Base-by-base conservation (phyloP, 208 protist genomes). In the Angomonas ambiguus region DNA sequence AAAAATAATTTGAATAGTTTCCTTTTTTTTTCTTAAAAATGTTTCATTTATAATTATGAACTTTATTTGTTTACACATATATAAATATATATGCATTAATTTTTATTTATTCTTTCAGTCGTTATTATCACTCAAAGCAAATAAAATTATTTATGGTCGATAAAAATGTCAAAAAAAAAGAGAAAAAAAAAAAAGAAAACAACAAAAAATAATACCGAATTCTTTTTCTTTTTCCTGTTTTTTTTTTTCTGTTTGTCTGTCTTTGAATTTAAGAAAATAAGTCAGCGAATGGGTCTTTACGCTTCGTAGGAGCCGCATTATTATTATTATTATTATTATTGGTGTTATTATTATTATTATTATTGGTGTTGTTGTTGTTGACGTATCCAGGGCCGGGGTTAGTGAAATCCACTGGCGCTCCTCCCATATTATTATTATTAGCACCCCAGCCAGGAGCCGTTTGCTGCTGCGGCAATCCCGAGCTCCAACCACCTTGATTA, bases 221-320 rank as follows among this genome's bases (percentile, higher is more conserved):
- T 18, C 31, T 31, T 25, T 71, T 71, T 67, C 56, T 31, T 32
- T 67, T 55, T 49, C n/a, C 0, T n/a, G 11, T 31, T 71, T 57
- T 67, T 67, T 72, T 30, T 35, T 45, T 27, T 51, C 11, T 66
- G 41, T 51, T 60, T 8, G 56, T n/a, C 56, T 42, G 6, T 24
- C 65, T 3, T 20, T n/a, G 33, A 4, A 28, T 22, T 58, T 70
- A 80, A 13, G 57, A 78, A 67, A 91, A 94, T 63, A 94, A 79
- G 48, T 88, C 80, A 13, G 75, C 81, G 67, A 94, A 94, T 13
- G 87, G 87, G 62, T 94, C 87, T 64, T 80, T 80, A 33, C 72
- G 62, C 32, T 71, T 62, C 8, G 73, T 53, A n/a, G n/a, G n/a
- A n/a, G n/a, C n/a, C 69, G 75, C 63, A 45, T 74, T 16, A 38